Evolutionary conservation across 352 stramenopile genomes (phyloP).

Genomic region (Globisporangium nodosum): DNA sequence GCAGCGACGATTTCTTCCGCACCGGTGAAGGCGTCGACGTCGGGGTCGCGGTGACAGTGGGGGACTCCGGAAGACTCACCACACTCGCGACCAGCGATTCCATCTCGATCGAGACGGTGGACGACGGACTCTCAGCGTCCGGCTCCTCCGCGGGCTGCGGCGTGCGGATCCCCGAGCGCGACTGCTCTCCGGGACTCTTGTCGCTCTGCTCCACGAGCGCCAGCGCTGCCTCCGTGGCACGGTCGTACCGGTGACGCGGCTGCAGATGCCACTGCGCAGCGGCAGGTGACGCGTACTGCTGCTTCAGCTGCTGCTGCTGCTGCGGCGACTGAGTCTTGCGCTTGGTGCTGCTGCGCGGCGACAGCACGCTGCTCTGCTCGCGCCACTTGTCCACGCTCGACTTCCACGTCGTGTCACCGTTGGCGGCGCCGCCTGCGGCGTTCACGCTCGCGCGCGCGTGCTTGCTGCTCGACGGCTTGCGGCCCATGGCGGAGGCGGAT

Average conservation of each 20-base stretch:
- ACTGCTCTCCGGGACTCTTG: slow-evolving; percentile 6
- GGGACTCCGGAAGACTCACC: slow-evolving; percentile 1
- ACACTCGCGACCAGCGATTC: slow-evolving; percentile 4
- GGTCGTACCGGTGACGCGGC: slow-evolving; percentile 16
- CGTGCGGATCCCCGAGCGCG: slow-evolving; percentile 9
- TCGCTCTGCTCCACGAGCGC: not conserved
- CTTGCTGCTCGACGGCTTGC: slow-evolving; percentile 15
- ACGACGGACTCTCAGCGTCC: slow-evolving; percentile 32
- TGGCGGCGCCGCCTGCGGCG: slow-evolving; percentile 2
- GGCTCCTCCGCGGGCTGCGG: slow-evolving; percentile 36
- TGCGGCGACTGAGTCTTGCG: slow-evolving; percentile 2
- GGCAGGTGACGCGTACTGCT: not conserved
- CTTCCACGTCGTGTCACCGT: slow-evolving; percentile 28
- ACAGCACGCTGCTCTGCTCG: slow-evolving; percentile 21
- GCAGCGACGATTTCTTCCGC: slow-evolving; percentile 8
- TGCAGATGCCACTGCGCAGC: slow-evolving; percentile 7
- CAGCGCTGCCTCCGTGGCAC: not conserved
- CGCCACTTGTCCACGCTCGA: slow-evolving; percentile 40
- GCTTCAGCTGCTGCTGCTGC: not conserved
- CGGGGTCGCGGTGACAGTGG: slow-evolving; percentile 3
- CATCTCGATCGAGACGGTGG: slow-evolving; percentile 29
- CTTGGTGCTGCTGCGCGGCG: slow-evolving; percentile 24
- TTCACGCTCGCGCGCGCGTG: slow-evolving; percentile 5
- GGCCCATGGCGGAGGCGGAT: slow-evolving; percentile 5
- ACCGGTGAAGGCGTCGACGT: slow-evolving; percentile 6